phyloP scores from a whole-genome alignment of 805 yeast species.

The Saccharomycopsis lassenensis region DNA sequence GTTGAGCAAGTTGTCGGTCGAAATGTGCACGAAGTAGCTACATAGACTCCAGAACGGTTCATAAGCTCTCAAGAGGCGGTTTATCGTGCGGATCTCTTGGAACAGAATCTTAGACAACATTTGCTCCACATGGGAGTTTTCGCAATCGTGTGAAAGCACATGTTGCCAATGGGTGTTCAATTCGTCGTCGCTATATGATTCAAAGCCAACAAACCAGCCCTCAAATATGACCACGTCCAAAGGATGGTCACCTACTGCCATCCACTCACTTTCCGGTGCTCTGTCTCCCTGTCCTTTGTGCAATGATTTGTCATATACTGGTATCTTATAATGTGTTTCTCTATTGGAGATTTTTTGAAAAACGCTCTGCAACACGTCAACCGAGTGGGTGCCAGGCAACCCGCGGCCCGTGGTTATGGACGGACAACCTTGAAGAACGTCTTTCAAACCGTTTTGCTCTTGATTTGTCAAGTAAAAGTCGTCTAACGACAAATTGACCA shows the following conservation, averaged over 20 bases:
- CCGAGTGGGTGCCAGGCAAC: slow-evolving; percentile 89
- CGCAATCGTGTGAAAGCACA: slow-evolving; percentile 9
- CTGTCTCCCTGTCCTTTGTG: slow-evolving; percentile 76
- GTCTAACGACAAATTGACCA: slow-evolving; percentile 62
- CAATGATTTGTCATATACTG: slow-evolving; percentile 70
- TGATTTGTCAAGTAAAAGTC: slow-evolving; percentile 68
- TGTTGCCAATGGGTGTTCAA: slow-evolving; percentile 22
- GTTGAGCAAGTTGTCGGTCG: slow-evolving; percentile 46
- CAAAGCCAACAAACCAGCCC: slow-evolving; percentile 91
- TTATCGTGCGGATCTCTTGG: slow-evolving; percentile 30
- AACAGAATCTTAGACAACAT: slow-evolving; percentile 23
- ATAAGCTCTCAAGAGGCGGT: slow-evolving; percentile 42
- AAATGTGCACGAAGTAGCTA: slow-evolving; percentile 49
- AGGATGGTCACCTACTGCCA: slow-evolving; percentile 23
- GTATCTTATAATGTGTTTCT: slow-evolving; percentile 31
- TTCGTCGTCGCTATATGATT: slow-evolving; percentile 27
- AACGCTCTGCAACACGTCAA: slow-evolving; percentile 29
- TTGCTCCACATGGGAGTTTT: slow-evolving; percentile 18
- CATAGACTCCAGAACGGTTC: slow-evolving; percentile 43
- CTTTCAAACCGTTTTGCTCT: slow-evolving; percentile 43
- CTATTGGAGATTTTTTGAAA: slow-evolving; percentile 25
- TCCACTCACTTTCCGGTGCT: slow-evolving; percentile 30
- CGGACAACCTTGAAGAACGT: slow-evolving; percentile 32
- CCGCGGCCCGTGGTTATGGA: slow-evolving; percentile 68
- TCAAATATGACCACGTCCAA: slow-evolving; percentile 68